These are phyloP conservation scores for Geranium rotundifolium DNA, from an alignment of 345 rosid genomes.

Conservation along the genomic window DNA sequence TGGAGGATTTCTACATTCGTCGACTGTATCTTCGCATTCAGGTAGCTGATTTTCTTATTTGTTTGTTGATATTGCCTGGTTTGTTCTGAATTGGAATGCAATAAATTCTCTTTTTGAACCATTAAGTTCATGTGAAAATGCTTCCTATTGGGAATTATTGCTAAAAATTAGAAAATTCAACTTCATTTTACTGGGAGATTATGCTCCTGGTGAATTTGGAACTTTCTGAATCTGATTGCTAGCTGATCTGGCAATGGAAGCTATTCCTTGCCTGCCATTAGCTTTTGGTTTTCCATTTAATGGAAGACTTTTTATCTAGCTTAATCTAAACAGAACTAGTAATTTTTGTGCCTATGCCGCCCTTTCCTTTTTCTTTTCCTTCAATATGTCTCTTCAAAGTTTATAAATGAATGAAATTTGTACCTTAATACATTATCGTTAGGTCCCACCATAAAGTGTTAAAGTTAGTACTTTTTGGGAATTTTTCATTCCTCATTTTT, in stretches of 20 bases:
- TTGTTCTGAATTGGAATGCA: neutral
- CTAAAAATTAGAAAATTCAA: too few species aligned
- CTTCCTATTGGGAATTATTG: neutral
- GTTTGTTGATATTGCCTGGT: neutral
- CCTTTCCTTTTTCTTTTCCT: too few species aligned
- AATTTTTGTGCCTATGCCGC: too few species aligned
- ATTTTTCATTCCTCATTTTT: too few species aligned
- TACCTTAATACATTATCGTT: too few species aligned
- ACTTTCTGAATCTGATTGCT: too few species aligned
- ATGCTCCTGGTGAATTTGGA: neutral
- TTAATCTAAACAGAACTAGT: too few species aligned
- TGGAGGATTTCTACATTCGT: constrained; percentile 81
- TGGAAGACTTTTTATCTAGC: neutral
- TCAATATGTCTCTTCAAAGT: neutral
- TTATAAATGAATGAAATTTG: too few species aligned
- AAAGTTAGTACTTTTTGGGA: too few species aligned
- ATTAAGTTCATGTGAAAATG: neutral
- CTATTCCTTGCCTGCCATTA: neutral
- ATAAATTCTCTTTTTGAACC: neutral
- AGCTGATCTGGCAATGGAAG: neutral
- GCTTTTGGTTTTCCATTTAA: neutral
- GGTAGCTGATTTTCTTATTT: constrained; percentile 20
- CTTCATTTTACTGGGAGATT: neutral
- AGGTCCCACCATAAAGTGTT: too few species aligned
- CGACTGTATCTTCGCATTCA: constrained; percentile 83